Conservation (phyloP, 331 rosid species). For the Malus hybrid region DNA sequence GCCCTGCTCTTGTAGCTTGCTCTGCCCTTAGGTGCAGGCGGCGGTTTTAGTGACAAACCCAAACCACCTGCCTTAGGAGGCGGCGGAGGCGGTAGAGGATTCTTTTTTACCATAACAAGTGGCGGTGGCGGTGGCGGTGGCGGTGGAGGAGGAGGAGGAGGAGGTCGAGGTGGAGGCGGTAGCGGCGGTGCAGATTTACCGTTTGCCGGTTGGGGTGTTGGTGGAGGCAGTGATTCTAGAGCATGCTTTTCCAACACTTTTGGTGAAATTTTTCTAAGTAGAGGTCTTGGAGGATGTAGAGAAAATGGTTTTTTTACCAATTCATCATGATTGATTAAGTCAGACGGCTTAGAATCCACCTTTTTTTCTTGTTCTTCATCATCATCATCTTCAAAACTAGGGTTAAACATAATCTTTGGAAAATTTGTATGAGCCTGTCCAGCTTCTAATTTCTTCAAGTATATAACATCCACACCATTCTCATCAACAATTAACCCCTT, state of each 20-base stretch:
- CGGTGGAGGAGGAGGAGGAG: slow-evolving; percentile 17
- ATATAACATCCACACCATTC: slow-evolving; percentile 68
- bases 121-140: slow-evolving; percentile 23
- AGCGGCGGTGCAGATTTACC: not conserved
- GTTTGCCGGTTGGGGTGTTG: slow-evolving; percentile 1
- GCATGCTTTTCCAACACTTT: slow-evolving; percentile 22
- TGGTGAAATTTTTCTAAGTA: slow-evolving; percentile 18
- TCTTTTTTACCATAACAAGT: slow-evolving; percentile 17
- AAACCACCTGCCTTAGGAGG: slow-evolving; percentile 14
- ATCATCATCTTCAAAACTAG: slow-evolving; percentile 8
- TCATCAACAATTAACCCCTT: slow-evolving; percentile 62
- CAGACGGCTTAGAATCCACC: slow-evolving; percentile 37
- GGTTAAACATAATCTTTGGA: slow-evolving; percentile 34
- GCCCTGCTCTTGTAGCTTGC: slow-evolving; percentile 1
- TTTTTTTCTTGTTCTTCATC: slow-evolving; percentile 7
- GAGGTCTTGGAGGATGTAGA: slow-evolving; percentile 9
- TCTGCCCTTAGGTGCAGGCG: slow-evolving; percentile 8
- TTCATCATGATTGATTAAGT: not conserved
- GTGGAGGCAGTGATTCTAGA: slow-evolving; percentile 14
- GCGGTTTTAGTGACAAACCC: slow-evolving; percentile 14
- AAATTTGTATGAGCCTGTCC: slow-evolving; percentile 26
- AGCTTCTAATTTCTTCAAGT: slow-evolving; percentile 58
- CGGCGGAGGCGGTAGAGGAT: slow-evolving; percentile 23
- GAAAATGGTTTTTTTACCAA: slow-evolving; percentile 19
- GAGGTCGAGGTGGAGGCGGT: slow-evolving; percentile 9